Conservation (phyloP, 2,329 filamentous ascomycete species). For the Lecanicillium sp. region DNA sequence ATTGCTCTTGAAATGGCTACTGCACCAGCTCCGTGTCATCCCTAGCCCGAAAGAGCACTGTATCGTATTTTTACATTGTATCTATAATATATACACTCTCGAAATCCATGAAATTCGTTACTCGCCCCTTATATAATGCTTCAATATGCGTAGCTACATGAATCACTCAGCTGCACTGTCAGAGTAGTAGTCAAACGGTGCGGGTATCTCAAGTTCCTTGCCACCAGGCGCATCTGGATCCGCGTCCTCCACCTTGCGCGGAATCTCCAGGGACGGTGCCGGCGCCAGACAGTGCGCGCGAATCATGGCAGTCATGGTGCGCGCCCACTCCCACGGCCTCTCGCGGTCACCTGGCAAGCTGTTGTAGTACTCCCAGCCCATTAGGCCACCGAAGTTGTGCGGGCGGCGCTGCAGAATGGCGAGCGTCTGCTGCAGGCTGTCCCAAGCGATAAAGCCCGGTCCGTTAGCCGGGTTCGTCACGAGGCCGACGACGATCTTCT, state of each 20-base stretch:
- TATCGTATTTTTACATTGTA: background rate
- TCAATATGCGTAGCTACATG: background rate
- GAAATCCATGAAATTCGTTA: background rate
- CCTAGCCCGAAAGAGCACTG: slow-evolving; percentile 4
- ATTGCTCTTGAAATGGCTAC: too few relatives aligned
- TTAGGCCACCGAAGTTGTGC: slow-evolving; percentile 73
- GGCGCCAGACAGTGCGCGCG: slow-evolving; percentile 24
- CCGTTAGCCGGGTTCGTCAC: slow-evolving; percentile 76
- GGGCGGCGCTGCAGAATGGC: slow-evolving; percentile 42
- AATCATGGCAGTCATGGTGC: slow-evolving; percentile 50
- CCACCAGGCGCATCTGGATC: slow-evolving; percentile 20
- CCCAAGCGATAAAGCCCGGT: slow-evolving; percentile 41
- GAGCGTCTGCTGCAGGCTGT: slow-evolving; percentile 41
- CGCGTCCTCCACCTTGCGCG: slow-evolving; percentile 15
- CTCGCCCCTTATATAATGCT: too few relatives aligned
- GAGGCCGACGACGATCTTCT: slow-evolving; percentile 72
- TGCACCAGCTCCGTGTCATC: slow-evolving; percentile 3
- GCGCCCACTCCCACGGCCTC: slow-evolving; percentile 73
- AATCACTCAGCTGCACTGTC: slow-evolving; percentile 17
- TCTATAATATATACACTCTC: background rate
- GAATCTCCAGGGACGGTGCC: background rate
- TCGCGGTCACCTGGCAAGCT: slow-evolving; percentile 57
- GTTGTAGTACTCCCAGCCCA: slow-evolving; percentile 97
- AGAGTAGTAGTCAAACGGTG: slow-evolving; percentile 30
- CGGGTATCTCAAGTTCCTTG: slow-evolving; percentile 25